phyloP scores from a whole-genome alignment of 1,284 basidiomycete species.

The Sutorius eximius region DNA sequence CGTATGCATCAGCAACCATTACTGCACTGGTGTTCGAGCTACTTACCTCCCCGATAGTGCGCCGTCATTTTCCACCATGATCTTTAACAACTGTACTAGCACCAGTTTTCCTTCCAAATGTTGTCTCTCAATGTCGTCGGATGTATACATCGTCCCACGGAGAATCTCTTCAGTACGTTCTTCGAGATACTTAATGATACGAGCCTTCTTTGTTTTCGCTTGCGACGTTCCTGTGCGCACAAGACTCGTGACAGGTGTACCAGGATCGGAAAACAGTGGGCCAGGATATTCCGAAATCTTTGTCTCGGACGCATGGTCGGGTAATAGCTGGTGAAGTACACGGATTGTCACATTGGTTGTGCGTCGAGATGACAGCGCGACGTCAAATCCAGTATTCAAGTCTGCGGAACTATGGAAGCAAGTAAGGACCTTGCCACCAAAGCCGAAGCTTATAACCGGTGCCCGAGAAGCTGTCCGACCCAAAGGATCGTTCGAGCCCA shows the following conservation, averaged over 20 bases:
- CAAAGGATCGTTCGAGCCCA: constrained; percentile 82
- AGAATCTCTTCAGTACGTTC: constrained; percentile 76
- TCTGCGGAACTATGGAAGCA: constrained; percentile 78
- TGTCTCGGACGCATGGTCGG: constrained; percentile 61
- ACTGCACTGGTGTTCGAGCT: not conserved
- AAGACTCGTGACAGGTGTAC: constrained; percentile 62
- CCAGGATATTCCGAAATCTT: constrained; percentile 74
- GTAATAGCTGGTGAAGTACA: constrained; percentile 65
- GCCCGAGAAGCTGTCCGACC: constrained; percentile 71
- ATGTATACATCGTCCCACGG: constrained; percentile 73
- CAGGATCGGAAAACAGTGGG: constrained; percentile 79
- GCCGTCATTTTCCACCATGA: constrained; percentile 87
- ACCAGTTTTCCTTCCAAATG: constrained; percentile 75
- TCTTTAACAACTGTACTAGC: constrained; percentile 72
- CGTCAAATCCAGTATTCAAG: constrained; percentile 72
- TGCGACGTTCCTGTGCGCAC: constrained; percentile 67
- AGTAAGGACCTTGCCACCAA: constrained; percentile 83
- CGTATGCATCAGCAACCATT: constrained; percentile 19
- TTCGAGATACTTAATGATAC: constrained; percentile 73
- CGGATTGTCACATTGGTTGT: constrained; percentile 72
- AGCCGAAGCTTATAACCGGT: constrained; percentile 86
- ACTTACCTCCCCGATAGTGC: constrained; percentile 75
- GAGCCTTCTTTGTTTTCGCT: constrained; percentile 82
- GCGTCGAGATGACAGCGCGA: constrained; percentile 70
- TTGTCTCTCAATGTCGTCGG: constrained; percentile 53